Evolutionary conservation across 106 monocot genomes (phyloP), one percentile per base, ranked within the genome.

Genomic region (Platanthera guangdongensis): DNA sequence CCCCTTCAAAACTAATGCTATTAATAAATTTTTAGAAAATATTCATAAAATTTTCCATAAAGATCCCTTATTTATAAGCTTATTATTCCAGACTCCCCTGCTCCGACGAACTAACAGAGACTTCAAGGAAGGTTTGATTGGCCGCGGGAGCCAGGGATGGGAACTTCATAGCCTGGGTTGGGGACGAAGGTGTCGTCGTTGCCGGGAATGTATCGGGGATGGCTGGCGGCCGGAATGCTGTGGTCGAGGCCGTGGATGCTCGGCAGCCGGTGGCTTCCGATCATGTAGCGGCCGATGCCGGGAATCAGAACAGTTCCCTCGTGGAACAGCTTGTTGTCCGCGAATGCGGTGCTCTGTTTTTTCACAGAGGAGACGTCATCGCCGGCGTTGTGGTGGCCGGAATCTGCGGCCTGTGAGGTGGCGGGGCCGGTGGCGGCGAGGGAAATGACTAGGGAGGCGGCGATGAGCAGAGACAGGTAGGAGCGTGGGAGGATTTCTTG

Each of bases 171-270:
- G 0, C 82, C 78, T 3, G 82, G 78, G 49, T 82, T 82, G 21
- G 82, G 82, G 39, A 82, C 82, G 50, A 82, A 82, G 12, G 82
- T 82, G 51, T 82, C 82, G 21, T 82, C 74, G 47, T 13, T 21
- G 0, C 82, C 82, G 0, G 78, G 82, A 18, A 82, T 18, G 47
- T 74, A 78, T 57, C 54, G 64, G 6, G 53, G 53, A 52, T 68
- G 52, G 14, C 52, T 52, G 9, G 78, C 82, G 5, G 78, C 82
- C 9, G 82, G 82, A 25, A 49, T 54, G 48, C 82, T 82, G 73
- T 78, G 62, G 77, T 82, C 82, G 9, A 82, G 48, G 15, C 74
- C 82, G 12, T n/a, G 1, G n/a, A 82, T 2, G 9, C 22, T 32
- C 0, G 82, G 82, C 47, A 18, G 52, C 39, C 32, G 18, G 48